Base-by-base conservation (phyloP, 2,329 filamentous ascomycete genomes). In the Fusarium oxysporum region DNA sequence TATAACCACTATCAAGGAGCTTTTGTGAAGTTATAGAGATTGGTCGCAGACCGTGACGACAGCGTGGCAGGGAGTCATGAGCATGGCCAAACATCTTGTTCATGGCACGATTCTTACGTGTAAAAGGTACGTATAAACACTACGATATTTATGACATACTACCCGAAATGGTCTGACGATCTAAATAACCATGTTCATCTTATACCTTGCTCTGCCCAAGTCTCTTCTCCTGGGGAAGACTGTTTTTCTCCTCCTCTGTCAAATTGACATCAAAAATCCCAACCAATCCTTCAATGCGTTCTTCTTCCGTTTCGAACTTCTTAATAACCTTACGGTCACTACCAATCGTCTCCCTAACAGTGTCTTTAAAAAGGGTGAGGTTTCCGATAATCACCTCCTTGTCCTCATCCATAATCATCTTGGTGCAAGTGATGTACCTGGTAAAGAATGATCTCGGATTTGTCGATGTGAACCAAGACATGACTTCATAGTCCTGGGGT, bases 401-500 rank as follows among this genome's bases (percentile, higher is more conserved):
- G 8, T 61, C 38, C 11, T 55, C 32, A 14, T 55, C 58, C 30
- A 43, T 37, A 3, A 61, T 55, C 48, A 61, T 55, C 30, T 44
- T 61, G 13, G 47, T 54, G 7, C 47, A 54, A 1, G 48, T 54
- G 10, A 61, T 38, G 23, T 43, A 54, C 25, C 30, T 54, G 4
- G 58, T 55, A 1, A 54, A 61, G 10, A 61, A 54, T 6, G 47
- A 54, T 2, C 58, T 23, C 5, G 56, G 44, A 16, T 60, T 60
- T 1, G 56, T 60, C 7, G 56, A 60, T 2, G 56, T 60, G 14
- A 60, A 53, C 56, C 56, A 60, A 8, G 58, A 54, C 58, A 61
- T 61, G 16, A 61, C 58, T 8, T 61, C 47, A 7, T 61, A 61
- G 8, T 61, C 58, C 21, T 43, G 37, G 4, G 58, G 58, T 0